phyloP scores from a whole-genome alignment of 2,329 filamentous ascomycete species.

The Exophiala dermatitidis region DNA sequence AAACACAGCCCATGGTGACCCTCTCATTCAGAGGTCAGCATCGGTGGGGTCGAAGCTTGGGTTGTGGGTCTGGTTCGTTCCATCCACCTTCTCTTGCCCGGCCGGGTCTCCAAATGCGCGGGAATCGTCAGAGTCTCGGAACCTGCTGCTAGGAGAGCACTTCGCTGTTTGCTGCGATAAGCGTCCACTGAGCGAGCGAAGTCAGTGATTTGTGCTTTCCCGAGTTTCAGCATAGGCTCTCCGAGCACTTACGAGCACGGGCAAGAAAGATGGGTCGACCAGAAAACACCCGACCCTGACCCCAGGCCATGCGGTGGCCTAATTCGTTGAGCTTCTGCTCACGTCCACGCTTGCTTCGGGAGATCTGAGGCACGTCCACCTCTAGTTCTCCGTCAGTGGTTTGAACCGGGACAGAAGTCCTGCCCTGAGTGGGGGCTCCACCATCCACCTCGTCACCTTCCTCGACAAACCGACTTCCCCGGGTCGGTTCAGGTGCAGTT shows the following conservation, averaged over 20 bases:
- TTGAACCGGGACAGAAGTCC: constrained; percentile 53
- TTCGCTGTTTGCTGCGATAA: constrained; percentile 85
- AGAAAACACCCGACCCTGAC: constrained; percentile 85
- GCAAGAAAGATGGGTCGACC: constrained; percentile 81
- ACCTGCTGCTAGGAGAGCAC: constrained; percentile 68
- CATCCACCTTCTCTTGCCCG: constrained; percentile 71
- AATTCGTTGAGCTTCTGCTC: constrained; percentile 90
- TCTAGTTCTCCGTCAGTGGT: constrained; percentile 65
- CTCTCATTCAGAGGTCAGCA: constrained; percentile 11
- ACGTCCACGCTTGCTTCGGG: constrained; percentile 61
- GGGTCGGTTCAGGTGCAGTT: constrained; percentile 63
- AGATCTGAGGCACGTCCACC: constrained; percentile 67
- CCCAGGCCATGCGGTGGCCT: constrained; percentile 93
- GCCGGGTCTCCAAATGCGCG: constrained; percentile 80
- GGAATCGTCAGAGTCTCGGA: constrained; percentile 67
- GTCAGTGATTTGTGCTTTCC: constrained; percentile 17
- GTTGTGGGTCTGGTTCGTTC: constrained; percentile 44
- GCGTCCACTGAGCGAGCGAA: constrained; percentile 62
- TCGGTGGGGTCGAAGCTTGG: constrained; percentile 16
- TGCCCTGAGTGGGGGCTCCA: constrained; percentile 33
- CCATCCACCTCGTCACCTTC: constrained; percentile 52
- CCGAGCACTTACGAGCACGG: constrained; percentile 66
- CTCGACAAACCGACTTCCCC: constrained; percentile 66
- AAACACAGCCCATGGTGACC: no score
- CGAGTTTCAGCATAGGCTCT: constrained; percentile 5